A percentile compares a stretch with the other conserved stretches of the same genome.
These are phyloP conservation scores for Pelargonium cotyledonis DNA, from an alignment of 441 rosid genomes.

Conservation along the genomic window DNA sequence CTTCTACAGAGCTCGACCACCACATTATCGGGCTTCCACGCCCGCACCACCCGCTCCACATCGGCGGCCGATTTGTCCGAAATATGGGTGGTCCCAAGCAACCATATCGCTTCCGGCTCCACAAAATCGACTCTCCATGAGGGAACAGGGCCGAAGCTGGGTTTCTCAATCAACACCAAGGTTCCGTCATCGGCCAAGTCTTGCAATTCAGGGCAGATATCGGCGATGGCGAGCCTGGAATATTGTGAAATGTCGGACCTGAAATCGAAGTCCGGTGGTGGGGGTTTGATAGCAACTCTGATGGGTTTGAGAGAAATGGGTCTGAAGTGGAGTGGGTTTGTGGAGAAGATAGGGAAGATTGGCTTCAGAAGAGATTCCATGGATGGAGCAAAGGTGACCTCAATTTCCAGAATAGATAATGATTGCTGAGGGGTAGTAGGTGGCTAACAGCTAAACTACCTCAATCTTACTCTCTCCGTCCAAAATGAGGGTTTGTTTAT, in stretches of 20 bases:
- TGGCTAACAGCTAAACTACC: no score
- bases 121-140: slow-evolving; percentile 69
- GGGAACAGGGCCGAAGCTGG: slow-evolving; percentile 61
- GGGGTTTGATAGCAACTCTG: slow-evolving; percentile 51
- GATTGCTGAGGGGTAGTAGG: background rate
- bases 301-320: slow-evolving; percentile 31
- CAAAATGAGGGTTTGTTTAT: no score
- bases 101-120: slow-evolving; percentile 75
- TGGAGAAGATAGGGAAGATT: slow-evolving; percentile 34
- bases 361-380: slow-evolving; percentile 46
- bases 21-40: slow-evolving; percentile 63
- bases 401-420: slow-evolving; percentile 2
- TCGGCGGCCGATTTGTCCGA: slow-evolving; percentile 48
- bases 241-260: slow-evolving; percentile 39
- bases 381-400: slow-evolving; percentile 18
- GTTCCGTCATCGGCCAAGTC: slow-evolving; percentile 60
- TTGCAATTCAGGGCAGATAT: slow-evolving; percentile 43
- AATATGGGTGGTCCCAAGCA: slow-evolving; percentile 65
- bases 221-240: slow-evolving; percentile 48
- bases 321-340: slow-evolving; percentile 19
- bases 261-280: slow-evolving; percentile 72
- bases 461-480: no score
- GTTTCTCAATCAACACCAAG: slow-evolving; percentile 49
- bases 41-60: slow-evolving; percentile 62
- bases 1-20: slow-evolving; percentile 88